Percentiles rank a stretch among this genome's conserved stretches.
phyloP scores from a whole-genome alignment of 2,329 filamentous ascomycete genomes.

The Chaetomium olivaceum region DNA sequence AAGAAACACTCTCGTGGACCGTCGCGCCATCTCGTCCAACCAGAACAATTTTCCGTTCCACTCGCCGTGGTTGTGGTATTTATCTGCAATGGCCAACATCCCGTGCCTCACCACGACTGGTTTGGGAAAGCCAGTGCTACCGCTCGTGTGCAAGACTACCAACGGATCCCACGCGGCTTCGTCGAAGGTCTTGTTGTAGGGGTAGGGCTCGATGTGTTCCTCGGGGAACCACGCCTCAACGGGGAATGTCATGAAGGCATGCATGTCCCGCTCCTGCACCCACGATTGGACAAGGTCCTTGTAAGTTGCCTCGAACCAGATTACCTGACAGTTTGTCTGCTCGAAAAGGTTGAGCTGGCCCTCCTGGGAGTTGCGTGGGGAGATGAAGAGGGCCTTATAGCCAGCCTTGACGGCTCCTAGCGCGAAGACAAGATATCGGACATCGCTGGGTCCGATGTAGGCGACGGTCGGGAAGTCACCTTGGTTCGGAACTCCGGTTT shows the following conservation, averaged over 20 bases:
- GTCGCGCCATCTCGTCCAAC: conserved; percentile 24
- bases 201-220: conserved; percentile 39
- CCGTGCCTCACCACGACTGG: conserved; percentile 46
- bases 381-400: conserved; percentile 46
- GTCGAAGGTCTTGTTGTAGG: conserved; percentile 46
- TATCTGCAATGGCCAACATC: conserved; percentile 41
- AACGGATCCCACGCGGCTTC: conserved; percentile 46
- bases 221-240: conserved; percentile 42
- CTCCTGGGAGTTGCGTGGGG: conserved; percentile 48
- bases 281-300: conserved; percentile 40
- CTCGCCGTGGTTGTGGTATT: conserved; percentile 31
- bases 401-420: conserved; percentile 39
- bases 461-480: conserved; percentile 43
- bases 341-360: conserved; percentile 49
- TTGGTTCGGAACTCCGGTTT: conserved; percentile 33
- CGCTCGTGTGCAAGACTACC: conserved; percentile 48
- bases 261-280: conserved; percentile 43
- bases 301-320: conserved; percentile 40
- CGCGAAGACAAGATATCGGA: conserved; percentile 34
- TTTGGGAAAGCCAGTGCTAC: conserved; percentile 50
- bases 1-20: conserved; percentile 26
- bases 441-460: conserved; percentile 46
- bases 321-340: conserved; percentile 44
- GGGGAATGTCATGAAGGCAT: conserved; percentile 38
- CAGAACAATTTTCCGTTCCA: conserved; percentile 25